Percentiles rank a stretch among this genome's conserved stretches.
Evolutionary conservation across 2,329 filamentous ascomycete species (phyloP).

Genomic region (Penicillium sp.): DNA sequence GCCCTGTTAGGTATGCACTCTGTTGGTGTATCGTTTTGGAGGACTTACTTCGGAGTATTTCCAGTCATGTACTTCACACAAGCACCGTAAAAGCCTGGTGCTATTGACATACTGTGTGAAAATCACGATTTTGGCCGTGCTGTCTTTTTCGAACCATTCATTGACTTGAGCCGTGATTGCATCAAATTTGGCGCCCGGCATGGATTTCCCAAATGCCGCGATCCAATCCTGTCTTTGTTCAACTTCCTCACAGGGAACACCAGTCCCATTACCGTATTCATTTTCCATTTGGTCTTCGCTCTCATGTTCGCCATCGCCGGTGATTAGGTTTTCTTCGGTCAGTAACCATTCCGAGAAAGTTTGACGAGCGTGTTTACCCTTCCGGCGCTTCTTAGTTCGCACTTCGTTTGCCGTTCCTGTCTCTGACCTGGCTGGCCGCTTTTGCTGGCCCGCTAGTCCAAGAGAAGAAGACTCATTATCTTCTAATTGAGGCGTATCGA

Average conservation of each 20-base stretch:
- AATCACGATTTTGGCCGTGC: not conserved
- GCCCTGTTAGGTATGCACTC: not conserved
- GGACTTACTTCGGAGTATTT: conserved; percentile 21
- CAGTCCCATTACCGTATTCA: not conserved
- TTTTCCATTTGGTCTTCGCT: not conserved
- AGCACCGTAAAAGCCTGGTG: conserved; percentile 49
- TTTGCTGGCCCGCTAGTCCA: not conserved
- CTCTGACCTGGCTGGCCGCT: not conserved
- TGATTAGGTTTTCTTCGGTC: not conserved
- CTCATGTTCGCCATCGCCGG: not conserved
- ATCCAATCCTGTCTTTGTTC: not conserved
- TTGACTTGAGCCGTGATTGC: not conserved
- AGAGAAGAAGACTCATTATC: not conserved
- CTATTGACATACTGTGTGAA: conserved; percentile 34
- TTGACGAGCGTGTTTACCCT: accelerated
- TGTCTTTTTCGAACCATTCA: not conserved
- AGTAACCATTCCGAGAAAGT: not conserved
- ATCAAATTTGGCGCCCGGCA: not conserved
- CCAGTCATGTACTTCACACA: conserved; percentile 54
- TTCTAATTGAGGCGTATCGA: not conserved
- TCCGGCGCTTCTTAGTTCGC: not conserved
- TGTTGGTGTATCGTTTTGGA: no score
- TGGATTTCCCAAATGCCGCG: not conserved
- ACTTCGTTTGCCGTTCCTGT: no score
- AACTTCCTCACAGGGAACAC: not conserved